phyloP scores from a whole-genome alignment of 2,329 filamentous ascomycete genomes.

The Aspergillus neoniger region DNA sequence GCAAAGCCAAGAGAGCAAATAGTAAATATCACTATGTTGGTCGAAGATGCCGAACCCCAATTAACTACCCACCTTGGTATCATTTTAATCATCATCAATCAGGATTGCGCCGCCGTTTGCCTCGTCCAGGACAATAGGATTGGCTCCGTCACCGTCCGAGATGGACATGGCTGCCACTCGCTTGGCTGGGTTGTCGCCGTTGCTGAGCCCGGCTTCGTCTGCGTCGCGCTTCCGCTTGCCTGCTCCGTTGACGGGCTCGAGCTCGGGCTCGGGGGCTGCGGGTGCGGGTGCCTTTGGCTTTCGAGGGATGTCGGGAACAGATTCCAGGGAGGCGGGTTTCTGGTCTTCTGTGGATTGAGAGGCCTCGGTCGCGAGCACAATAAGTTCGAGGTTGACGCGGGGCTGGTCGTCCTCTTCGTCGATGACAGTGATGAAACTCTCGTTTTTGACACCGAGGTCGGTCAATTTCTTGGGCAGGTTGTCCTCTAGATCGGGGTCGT shows the following conservation, averaged over 20 bases:
- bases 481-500: conserved; percentile 85
- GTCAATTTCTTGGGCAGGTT: conserved; percentile 77
- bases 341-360: conserved; percentile 20
- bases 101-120: conserved; percentile 63
- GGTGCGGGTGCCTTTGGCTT: conserved; percentile 45
- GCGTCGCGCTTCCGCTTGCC: conserved; percentile 50
- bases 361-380: conserved; percentile 40
- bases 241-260: conserved; percentile 33
- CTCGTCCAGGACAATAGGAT: conserved; percentile 51
- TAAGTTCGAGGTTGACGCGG: conserved; percentile 76
- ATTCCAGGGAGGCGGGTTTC: conserved; percentile 44
- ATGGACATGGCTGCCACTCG: conserved; percentile 37
- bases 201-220: conserved; percentile 41
- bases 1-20: not conserved
- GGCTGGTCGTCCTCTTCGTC: conserved; percentile 70
- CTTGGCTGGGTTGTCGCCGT: conserved; percentile 46
- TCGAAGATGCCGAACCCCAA: not conserved
- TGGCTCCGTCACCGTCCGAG: conserved; percentile 45
- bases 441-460: conserved; percentile 73
- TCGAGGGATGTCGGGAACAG: conserved; percentile 49
- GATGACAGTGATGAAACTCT: conserved; percentile 79
- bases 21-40: not conserved
- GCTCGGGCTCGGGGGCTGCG: conserved; percentile 33
- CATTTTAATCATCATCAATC: conserved; percentile 56
- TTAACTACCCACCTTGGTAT: not conserved